These are phyloP conservation scores for Candida corydali DNA, from an alignment of 805 yeast genomes.

Conservation along the genomic window DNA sequence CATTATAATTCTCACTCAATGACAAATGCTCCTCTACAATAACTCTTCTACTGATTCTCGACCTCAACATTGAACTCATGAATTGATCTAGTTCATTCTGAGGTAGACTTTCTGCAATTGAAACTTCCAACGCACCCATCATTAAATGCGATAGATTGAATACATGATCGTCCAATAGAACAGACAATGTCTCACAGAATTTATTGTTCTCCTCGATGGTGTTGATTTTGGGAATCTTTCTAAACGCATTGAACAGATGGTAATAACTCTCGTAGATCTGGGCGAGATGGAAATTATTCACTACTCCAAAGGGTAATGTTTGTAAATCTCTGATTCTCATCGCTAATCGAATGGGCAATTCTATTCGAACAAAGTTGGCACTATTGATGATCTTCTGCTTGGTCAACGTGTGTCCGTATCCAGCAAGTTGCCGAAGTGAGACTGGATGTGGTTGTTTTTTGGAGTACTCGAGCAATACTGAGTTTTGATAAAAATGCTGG, in stretches of 20 bases:
- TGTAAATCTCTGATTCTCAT: conserved; percentile 78
- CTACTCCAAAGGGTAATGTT: conserved; percentile 74
- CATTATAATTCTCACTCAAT: conserved; percentile 59
- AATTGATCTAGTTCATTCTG: conserved; percentile 63
- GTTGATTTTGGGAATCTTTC: conserved; percentile 65
- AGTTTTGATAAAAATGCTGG: conserved; percentile 86
- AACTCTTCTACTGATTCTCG: conserved; percentile 84
- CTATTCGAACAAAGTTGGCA: conserved; percentile 86
- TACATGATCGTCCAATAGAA: conserved; percentile 73
- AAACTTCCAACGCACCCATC: conserved; percentile 88
- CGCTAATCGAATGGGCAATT: conserved; percentile 80
- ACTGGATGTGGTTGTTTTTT: conserved; percentile 80
- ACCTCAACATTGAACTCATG: conserved; percentile 73
- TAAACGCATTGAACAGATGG: conserved; percentile 79
- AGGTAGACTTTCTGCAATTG: conserved; percentile 55
- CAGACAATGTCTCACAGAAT: conserved; percentile 62
- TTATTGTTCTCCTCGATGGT: conserved; percentile 70
- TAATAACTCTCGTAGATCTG: conserved; percentile 88
- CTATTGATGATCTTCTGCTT: conserved; percentile 73
- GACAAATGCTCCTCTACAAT: conserved; percentile 90
- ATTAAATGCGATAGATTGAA: conserved; percentile 81
- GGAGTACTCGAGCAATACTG: conserved; percentile 59
- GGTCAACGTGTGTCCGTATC: conserved; percentile 76
- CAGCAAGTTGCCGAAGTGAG: conserved; percentile 83
- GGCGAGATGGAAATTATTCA: conserved; percentile 79